phyloP scores from a whole-genome alignment of 352 stramenopile species.

The Pythium dissotocum region DNA sequence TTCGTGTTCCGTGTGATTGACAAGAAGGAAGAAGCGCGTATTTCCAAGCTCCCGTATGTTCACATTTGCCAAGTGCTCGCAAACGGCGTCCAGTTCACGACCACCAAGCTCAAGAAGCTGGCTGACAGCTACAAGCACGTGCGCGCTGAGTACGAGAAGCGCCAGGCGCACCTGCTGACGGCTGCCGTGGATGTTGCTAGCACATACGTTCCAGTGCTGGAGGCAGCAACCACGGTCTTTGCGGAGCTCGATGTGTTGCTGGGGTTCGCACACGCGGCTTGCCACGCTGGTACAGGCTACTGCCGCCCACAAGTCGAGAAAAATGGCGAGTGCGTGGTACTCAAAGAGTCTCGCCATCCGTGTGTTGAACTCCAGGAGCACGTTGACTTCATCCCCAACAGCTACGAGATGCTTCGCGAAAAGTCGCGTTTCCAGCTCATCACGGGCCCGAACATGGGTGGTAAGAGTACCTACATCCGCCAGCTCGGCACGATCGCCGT shows the following conservation, averaged over 20 bases:
- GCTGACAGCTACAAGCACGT: conserved; percentile 85
- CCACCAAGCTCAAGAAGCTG: conserved; percentile 87
- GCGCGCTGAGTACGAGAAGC: conserved; percentile 90
- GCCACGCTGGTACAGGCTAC: conserved; percentile 87
- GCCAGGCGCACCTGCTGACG: conserved; percentile 89
- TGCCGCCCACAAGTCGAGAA: conserved; percentile 61
- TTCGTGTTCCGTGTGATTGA: conserved; percentile 94
- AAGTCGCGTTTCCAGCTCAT: conserved; percentile 93
- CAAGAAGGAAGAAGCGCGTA: conserved; percentile 91
- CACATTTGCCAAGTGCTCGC: conserved; percentile 95
- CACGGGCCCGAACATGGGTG: conserved; percentile 99
- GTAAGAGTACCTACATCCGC: conserved; percentile 99
- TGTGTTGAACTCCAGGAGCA: conserved; percentile 98
- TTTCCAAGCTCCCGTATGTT: conserved; percentile 88
- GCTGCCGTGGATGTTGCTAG: conserved; percentile 94
- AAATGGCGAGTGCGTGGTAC: conserved; percentile 59
- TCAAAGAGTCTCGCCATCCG: conserved; percentile 93
- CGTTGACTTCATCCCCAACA: conserved; percentile 98
- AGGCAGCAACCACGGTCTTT: conserved; percentile 86
- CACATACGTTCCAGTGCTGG: conserved; percentile 96
- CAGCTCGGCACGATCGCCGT: conserved; percentile 94
- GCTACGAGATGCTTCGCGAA: conserved; percentile 90
- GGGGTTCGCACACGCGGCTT: conserved; percentile 93
- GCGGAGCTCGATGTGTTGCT: conserved; percentile 95
- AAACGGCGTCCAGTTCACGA: conserved; percentile 98